Evolutionary conservation across 371 early-diverging fungal species (phyloP), one percentile per base, ranked within the genome.

Genomic region (Catenaria anguillulae): DNA sequence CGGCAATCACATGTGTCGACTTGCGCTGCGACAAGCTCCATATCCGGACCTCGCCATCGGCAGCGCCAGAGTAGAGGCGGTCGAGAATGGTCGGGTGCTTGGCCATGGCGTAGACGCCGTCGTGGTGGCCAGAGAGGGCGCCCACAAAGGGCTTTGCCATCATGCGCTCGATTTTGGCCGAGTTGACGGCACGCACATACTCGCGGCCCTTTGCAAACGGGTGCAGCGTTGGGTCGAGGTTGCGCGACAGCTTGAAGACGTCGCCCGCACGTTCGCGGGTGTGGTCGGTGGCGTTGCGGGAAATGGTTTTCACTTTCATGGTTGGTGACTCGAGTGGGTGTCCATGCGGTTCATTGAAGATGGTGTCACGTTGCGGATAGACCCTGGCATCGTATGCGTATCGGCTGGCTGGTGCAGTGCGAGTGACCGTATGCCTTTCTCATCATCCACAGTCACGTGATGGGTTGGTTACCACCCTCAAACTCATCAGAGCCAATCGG

Each of bases 141-240:
- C 79, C 90, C 21, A 99, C 71, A 71, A 99, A 99, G 17, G 99
- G 99, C 71, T 99, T 98, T 62, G 99, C 91, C 71, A 99, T 91
- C 81, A 99, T 73, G 35, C 97, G 79, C 62, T 98, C 98, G 36
- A 99, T 71, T 71, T 99, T 99, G 43, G 84, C 84, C 8, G 95
- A 84, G 67, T 96, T 97, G 26, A 99, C 76, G 26, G 99, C 99
- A 33, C 99, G 78, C 29, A 89, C 88, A 77, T 97, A 97, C 75
- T 99, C 99, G 71, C 97, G 81, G 34, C 94, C 94, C 67, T 86
- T 81, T 72, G 94, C 90, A 60, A 97, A 95, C 2, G 97, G 97
- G 72, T 98, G 97, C 48, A 91, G 77, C 26, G 70, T 70, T 2
- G 95, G 92, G 74, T 94, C 89, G n/a, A 88, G 75, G 71, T 93